Percentiles rank a stretch among this genome's conserved stretches.
These are phyloP conservation scores for Catunica adiposa DNA, from an alignment of 2,329 filamentous ascomycete genomes.

Conservation along the genomic window DNA sequence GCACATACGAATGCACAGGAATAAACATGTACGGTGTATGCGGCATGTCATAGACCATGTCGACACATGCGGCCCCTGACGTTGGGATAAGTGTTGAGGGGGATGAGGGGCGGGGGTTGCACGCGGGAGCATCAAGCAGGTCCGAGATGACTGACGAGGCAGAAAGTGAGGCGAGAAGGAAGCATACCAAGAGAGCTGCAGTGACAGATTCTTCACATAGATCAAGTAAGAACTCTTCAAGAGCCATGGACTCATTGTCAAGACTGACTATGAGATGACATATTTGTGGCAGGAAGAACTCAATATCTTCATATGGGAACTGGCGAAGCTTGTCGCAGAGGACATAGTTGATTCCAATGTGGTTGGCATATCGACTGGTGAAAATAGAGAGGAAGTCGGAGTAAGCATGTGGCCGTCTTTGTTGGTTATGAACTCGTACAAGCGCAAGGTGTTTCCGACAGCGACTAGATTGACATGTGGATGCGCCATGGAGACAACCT, in stretches of 20 bases:
- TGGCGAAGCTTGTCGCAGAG: constrained; percentile 77
- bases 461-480: background rate
- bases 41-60: background rate
- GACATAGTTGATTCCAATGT: constrained; percentile 80
- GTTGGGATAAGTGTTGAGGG: constrained; percentile 14
- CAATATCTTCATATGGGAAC: constrained; percentile 80
- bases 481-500: background rate
- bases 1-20: background rate
- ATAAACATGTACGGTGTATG: background rate
- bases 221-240: constrained; percentile 76
- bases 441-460: background rate
- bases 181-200: constrained; percentile 58
- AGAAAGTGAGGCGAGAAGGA: background rate
- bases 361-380: constrained; percentile 65
- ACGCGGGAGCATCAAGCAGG: too few relatives aligned
- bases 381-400: constrained; percentile 4
- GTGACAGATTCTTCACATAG: constrained; percentile 78
- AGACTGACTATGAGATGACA: constrained; percentile 78
- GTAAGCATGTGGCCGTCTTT: constrained; percentile 4
- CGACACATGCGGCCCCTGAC: background rate
- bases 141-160: constrained; percentile 3
- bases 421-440: background rate
- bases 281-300: constrained; percentile 79
- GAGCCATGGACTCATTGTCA: constrained; percentile 79
- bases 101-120: too few relatives aligned